Conservation (phyloP, 257 asterid species). For the Primulina huaijiensis region DNA sequence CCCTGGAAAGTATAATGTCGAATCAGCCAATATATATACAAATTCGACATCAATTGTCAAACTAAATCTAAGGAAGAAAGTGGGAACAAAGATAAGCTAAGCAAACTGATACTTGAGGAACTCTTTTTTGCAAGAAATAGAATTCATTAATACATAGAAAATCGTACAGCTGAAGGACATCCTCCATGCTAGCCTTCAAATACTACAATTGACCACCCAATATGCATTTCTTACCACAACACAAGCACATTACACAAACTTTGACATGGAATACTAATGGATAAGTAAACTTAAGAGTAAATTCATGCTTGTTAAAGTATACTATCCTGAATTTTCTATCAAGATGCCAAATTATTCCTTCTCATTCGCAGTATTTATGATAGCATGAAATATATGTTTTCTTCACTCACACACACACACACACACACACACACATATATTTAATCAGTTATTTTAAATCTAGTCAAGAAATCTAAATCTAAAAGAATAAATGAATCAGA, state of each 20-base stretch:
- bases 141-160: no score
- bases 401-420: no score
- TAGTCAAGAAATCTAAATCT: not conserved
- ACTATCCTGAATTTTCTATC: not conserved
- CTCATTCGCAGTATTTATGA: not conserved
- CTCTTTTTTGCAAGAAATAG: not conserved
- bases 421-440: no score
- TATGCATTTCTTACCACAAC: not conserved
- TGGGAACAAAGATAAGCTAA: not conserved
- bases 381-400: not conserved
- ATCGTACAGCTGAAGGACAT: not conserved
- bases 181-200: not conserved
- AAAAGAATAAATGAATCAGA: not conserved
- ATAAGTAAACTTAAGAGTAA: not conserved
- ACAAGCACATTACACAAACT: not conserved
- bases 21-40: not conserved
- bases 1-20: conserved; percentile 34
- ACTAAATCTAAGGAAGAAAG: not conserved
- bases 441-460: not conserved
- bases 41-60: no score
- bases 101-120: not conserved
- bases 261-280: not conserved
- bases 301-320: not conserved
- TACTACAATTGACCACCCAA: not conserved
- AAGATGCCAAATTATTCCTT: not conserved